A percentile compares a stretch with the other conserved stretches of the same genome.
These are phyloP conservation scores for Nyssa sinensis DNA, from an alignment of 148 eudicot species.

Conservation along the genomic window DNA sequence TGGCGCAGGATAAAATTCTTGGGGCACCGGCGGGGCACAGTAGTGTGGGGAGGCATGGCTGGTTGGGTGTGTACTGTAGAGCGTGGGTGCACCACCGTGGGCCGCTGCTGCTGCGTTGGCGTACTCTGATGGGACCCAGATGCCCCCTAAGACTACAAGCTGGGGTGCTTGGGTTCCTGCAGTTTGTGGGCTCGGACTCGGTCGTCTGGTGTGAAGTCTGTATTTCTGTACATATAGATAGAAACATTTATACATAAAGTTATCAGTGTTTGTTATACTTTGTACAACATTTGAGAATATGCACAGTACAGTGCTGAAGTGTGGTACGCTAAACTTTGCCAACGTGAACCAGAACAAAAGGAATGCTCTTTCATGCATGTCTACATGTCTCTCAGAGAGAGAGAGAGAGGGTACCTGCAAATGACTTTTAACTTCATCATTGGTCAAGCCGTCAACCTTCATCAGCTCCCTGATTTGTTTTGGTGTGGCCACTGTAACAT, in stretches of 20 bases:
- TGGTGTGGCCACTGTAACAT: conserved; percentile 86
- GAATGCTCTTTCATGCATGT: too few relatives aligned
- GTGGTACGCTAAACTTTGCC: conserved; percentile 21
- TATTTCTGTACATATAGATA: conserved; percentile 59
- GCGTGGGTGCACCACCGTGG: conserved; percentile 53
- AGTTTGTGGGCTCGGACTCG: conserved; percentile 88
- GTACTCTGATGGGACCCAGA: conserved; percentile 97
- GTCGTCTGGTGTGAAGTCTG: conserved; percentile 94
- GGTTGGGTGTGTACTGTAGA: conserved; percentile 63
- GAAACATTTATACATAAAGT: neutral
- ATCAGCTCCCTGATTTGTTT: conserved; percentile 97
- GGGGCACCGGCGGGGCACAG: conserved; percentile 44
- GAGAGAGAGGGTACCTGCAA: conserved; percentile 63
- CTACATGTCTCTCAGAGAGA: conserved; percentile 12
- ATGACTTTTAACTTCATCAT: conserved; percentile 99
- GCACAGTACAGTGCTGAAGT: conserved; percentile 19
- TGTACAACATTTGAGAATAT: conserved; percentile 6
- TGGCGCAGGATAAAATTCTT: conserved; percentile 58
- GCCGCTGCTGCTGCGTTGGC: conserved; percentile 65
- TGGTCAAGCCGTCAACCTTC: conserved; percentile 99
- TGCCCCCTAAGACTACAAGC: conserved; percentile 87
- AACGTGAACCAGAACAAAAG: neutral
- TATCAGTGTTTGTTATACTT: conserved; percentile 8
- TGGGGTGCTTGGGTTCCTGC: conserved; percentile 50
- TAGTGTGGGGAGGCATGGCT: conserved; percentile 56